Evolutionary conservation across 441 rosid species (phyloP).

Genomic region (Corymbia calophylla): DNA sequence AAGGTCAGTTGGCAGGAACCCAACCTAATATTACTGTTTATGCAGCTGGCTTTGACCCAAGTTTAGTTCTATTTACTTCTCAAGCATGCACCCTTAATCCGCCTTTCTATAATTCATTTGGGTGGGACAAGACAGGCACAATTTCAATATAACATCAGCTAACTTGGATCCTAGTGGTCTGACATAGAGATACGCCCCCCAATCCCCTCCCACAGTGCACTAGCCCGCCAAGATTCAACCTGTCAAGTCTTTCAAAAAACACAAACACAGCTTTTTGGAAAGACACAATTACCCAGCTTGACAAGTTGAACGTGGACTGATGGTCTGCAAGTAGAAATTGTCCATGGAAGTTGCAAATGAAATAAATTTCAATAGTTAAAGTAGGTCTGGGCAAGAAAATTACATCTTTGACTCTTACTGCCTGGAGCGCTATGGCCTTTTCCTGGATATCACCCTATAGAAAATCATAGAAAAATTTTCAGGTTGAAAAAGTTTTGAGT

Average conservation of each 20-base stretch:
- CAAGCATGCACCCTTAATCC: not conserved
- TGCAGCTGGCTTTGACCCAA: not conserved
- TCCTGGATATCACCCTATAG: conserved; percentile 89
- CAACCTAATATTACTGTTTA: not conserved
- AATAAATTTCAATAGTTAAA: not conserved
- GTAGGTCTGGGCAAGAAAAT: conserved; percentile 4
- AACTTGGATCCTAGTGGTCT: not conserved
- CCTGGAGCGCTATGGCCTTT: conserved; percentile 80
- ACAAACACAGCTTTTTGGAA: not conserved
- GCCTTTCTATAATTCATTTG: not conserved
- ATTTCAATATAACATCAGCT: not conserved
- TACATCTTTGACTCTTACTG: conserved; percentile 91
- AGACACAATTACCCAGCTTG: not conserved
- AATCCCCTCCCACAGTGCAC: not conserved
- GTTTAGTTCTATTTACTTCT: not conserved
- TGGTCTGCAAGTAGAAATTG: not conserved
- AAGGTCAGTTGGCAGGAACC: not conserved
- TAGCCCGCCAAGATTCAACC: not conserved
- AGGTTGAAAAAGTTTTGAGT: conserved; percentile 3
- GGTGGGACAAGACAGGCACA: not conserved
- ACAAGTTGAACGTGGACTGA: not conserved
- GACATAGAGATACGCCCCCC: not conserved
- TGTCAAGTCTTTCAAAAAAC: not conserved
- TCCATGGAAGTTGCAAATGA: not conserved
- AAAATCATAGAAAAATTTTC: conserved; percentile 12